Evolutionary conservation across 2,329 filamentous ascomycete species (phyloP).

Genomic region (Fusarium sp.): DNA sequence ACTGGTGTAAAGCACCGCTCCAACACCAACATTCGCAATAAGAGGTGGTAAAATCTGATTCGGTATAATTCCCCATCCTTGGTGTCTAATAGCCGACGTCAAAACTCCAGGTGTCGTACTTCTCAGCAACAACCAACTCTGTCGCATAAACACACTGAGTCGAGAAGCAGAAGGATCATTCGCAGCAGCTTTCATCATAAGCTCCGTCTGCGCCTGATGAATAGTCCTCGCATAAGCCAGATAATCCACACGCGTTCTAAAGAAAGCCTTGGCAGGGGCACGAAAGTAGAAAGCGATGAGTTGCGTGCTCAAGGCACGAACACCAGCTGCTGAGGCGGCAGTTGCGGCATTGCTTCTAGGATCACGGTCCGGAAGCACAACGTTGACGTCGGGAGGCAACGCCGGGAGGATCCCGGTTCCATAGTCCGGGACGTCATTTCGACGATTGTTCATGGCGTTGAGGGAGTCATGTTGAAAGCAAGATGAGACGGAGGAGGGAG

Average conservation of each 20-base stretch:
- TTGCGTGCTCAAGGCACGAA: slow-evolving; percentile 84
- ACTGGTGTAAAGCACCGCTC: slow-evolving; percentile 77
- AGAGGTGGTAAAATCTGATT: slow-evolving; percentile 81
- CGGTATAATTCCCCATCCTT: slow-evolving; percentile 78
- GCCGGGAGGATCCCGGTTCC: slow-evolving; percentile 54
- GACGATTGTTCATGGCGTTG: slow-evolving; percentile 49
- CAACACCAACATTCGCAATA: slow-evolving; percentile 77
- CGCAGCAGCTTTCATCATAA: slow-evolving; percentile 49
- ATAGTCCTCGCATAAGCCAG: slow-evolving; percentile 66
- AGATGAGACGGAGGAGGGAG: neutral
- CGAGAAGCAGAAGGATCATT: slow-evolving; percentile 48
- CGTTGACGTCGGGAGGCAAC: slow-evolving; percentile 53
- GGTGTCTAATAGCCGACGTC: slow-evolving; percentile 70
- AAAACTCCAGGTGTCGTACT: slow-evolving; percentile 76
- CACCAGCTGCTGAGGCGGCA: slow-evolving; percentile 85
- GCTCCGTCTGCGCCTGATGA: slow-evolving; percentile 57
- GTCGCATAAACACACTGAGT: slow-evolving; percentile 47
- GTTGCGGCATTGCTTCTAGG: slow-evolving; percentile 66
- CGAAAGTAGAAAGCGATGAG: slow-evolving; percentile 91
- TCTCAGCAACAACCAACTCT: slow-evolving; percentile 61
- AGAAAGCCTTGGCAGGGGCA: slow-evolving; percentile 91
- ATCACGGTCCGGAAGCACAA: slow-evolving; percentile 55
- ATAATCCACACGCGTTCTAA: slow-evolving; percentile 89
- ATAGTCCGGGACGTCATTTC: slow-evolving; percentile 45
- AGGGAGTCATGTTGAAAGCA: slow-evolving; percentile 42